These are phyloP conservation scores for Xylaria hypoxylon DNA, from an alignment of 2,329 filamentous ascomycete genomes.

Conservation along the genomic window DNA sequence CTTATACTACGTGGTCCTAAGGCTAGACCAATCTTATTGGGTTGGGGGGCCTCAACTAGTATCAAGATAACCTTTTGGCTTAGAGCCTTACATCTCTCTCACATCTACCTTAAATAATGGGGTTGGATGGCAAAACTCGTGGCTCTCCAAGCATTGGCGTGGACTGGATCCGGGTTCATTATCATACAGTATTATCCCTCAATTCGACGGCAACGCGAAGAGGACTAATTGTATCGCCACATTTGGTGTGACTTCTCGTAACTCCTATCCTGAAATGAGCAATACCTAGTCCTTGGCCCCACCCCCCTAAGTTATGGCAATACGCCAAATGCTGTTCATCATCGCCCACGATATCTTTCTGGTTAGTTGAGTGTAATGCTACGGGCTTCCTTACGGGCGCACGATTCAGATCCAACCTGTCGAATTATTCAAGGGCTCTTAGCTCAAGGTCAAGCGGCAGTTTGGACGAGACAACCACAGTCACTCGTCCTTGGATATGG, in stretches of 20 bases:
- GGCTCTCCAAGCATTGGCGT: not conserved
- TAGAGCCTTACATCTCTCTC: conserved; percentile 2
- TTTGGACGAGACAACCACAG: not conserved
- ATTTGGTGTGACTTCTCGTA: not conserved
- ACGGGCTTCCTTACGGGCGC: not conserved
- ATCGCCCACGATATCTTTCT: not conserved
- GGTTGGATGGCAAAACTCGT: not conserved
- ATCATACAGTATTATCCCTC: not conserved
- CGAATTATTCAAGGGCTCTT: not conserved
- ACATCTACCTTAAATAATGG: not conserved
- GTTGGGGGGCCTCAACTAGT: not conserved
- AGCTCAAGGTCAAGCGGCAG: conserved; percentile 1
- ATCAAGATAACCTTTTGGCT: conserved; percentile 3
- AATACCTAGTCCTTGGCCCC: not conserved
- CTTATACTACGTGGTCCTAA: conserved; percentile 10
- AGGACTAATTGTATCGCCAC: not conserved
- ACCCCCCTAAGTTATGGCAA: not conserved
- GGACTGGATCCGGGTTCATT: not conserved
- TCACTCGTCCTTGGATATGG: not conserved
- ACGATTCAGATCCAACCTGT: conserved; percentile 8
- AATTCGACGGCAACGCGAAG: not conserved
- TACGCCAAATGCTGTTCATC: conserved; percentile 8
- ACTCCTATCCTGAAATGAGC: not conserved
- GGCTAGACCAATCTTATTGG: conserved; percentile 8
- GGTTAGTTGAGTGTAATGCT: not conserved